Base-by-base conservation (phyloP, 257 asterid species). In the Ehretia macrophylla region DNA sequence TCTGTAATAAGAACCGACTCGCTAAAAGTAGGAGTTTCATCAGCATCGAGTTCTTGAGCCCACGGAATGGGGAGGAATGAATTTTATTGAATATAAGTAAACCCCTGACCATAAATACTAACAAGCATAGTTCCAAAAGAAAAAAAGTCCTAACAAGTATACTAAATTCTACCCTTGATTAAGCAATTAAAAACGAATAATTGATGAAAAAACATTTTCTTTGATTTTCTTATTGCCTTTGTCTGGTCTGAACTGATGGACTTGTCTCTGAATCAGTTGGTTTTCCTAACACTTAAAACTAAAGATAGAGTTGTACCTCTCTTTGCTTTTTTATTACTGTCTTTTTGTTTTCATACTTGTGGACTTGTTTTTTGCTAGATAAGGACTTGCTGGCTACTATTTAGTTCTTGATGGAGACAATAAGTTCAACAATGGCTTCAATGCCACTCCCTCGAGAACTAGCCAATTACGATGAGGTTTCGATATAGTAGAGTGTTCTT, bases 401-500 rank as follows among this genome's bases (percentile, higher is more conserved):
- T 73, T 46, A 50, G 78, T 76, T 72, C 63, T 63, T 22, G 51
- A 80, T 81, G 85, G 90, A 85, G 88, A 73, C 90, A 64, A 65
- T 83, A 78, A 68, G 74, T 59, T 69, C 87, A 68, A 52, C 79
- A 58, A 38, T 38, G 47, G 83, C 86, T 68, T 55, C 91, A 14
- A 62, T 64, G 73, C 79, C 81, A 6, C 75, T 84, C 37, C 89
- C 86, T 46, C 77, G 80, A 55, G 95, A 74, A 67, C 85, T 90
- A 4, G 84, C 87, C 64, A 87, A 80, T 68, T 85, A 72, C 50
- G 90, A 80, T 32, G 97, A 88, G 77, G 85, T 69, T 45, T 86
- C 93, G 55, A 85, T 92, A 95, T 82, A 80, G 72, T 95, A 85
- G 75, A 84, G 95, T 57, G 61, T 88, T 83, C 75, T 84, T 52